These are phyloP conservation scores for Lodderomyces metapsilosis DNA, from an alignment of 1,139 yeast species.

Conservation along the genomic window DNA sequence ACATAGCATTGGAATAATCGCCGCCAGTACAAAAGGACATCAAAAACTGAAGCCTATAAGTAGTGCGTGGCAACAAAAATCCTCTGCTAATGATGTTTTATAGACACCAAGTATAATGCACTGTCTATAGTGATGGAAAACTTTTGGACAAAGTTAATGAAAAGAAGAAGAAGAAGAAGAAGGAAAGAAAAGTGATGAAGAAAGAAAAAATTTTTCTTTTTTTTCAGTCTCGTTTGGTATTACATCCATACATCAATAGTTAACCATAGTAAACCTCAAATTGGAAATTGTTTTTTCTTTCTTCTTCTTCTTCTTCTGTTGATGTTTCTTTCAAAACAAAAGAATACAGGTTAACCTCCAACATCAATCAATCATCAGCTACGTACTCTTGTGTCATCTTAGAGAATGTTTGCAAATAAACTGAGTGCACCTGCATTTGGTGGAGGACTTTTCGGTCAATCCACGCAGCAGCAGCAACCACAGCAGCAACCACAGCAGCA, in stretches of 20 bases:
- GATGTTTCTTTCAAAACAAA: background rate
- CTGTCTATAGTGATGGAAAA: conserved; percentile 54
- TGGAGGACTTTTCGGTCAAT: conserved; percentile 15
- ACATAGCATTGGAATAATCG: background rate
- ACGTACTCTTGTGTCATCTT: background rate
- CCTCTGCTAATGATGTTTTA: background rate
- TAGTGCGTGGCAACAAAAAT: background rate
- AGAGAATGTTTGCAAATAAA: conserved; percentile 17
- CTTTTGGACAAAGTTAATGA: conserved; percentile 52
- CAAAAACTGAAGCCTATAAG: conserved; percentile 11
- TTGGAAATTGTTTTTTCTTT: too few relatives aligned
- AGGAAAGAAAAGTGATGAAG: conserved; percentile 1
- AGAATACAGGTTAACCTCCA: too few relatives aligned
- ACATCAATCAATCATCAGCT: too few relatives aligned
- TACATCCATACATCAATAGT: conserved; percentile 4
- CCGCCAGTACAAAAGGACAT: background rate
- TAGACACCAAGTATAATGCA: conserved; percentile 29
- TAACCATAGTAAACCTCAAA: background rate
- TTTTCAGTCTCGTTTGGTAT: conserved; percentile 6
- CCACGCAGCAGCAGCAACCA: conserved; percentile 8
- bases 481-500: conserved; percentile 6
- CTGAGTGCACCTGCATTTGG: conserved; percentile 7
- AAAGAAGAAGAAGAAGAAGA: conserved; percentile 15
- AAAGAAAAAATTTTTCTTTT: conserved; percentile 6
- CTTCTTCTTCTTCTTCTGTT: too few relatives aligned